A percentile compares a stretch with the other conserved stretches of the same genome.
phyloP scores from a whole-genome alignment of 139 green algal genomes.

The Astrephomene gubernaculifera region DNA sequence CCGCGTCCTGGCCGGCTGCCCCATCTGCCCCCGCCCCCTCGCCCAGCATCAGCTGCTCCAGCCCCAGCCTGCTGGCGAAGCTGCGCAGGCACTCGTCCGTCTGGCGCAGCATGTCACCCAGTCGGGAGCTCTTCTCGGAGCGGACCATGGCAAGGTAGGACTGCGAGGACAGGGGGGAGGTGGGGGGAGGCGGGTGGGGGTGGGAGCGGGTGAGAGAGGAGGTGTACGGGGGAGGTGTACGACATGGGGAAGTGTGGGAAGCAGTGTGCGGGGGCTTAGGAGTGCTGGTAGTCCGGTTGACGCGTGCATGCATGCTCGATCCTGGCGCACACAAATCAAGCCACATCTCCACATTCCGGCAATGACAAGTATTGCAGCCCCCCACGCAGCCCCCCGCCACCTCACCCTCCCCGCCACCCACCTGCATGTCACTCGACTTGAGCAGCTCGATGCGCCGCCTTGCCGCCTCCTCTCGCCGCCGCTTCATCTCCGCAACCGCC shows the following conservation, averaged over 20 bases:
- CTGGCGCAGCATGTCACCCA: slow-evolving; percentile 74
- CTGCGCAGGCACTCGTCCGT: slow-evolving; percentile 73
- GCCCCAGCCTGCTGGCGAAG: slow-evolving; percentile 40
- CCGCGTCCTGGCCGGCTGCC: not conserved
- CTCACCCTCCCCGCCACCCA: not conserved
- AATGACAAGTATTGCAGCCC: too few species aligned
- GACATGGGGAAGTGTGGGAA: too few species aligned
- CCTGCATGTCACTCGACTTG: slow-evolving; percentile 78
- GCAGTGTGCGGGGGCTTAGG: too few species aligned
- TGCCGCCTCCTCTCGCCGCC: slow-evolving; percentile 57
- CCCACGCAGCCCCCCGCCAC: too few species aligned
- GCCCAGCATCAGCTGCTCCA: not conserved
- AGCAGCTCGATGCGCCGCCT: slow-evolving; percentile 76
- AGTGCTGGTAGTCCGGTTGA: too few species aligned
- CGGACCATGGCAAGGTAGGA: slow-evolving; percentile 82
- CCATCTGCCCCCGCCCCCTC: too few species aligned
- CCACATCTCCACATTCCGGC: too few species aligned
- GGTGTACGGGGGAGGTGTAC: not conserved
- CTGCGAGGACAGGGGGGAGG: slow-evolving; percentile 15
- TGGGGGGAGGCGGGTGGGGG: not conserved
- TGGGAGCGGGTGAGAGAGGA: not conserved
- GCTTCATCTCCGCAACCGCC: slow-evolving; percentile 30
- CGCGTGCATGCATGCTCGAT: too few species aligned
- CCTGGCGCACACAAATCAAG: too few species aligned
- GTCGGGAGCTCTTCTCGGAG: slow-evolving; percentile 59